A percentile compares a stretch with the other conserved stretches of the same genome.
phyloP scores from a whole-genome alignment of 106 monocot genomes.

The Acorus gramineus region DNA sequence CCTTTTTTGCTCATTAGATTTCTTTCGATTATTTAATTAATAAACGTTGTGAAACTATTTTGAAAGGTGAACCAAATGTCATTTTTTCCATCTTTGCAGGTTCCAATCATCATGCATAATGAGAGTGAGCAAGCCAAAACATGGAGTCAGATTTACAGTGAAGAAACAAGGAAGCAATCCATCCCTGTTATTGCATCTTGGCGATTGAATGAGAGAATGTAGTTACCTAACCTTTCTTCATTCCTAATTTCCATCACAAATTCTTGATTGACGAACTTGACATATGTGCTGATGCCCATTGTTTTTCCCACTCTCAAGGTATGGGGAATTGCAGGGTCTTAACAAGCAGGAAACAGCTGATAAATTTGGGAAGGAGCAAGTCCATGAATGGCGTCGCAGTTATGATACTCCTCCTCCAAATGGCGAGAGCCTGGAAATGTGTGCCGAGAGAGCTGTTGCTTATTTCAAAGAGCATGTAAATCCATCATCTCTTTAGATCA shows the following conservation, averaged over 20 bases:
- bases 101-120: slow-evolving; percentile 75
- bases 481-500: background rate
- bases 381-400: slow-evolving; percentile 94
- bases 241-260: too few relatives aligned
- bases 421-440: slow-evolving; percentile 96
- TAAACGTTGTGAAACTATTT: too few relatives aligned
- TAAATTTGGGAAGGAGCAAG: slow-evolving; percentile 75
- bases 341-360: slow-evolving; percentile 98
- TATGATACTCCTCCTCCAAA: slow-evolving; percentile 98
- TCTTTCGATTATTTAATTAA: too few relatives aligned
- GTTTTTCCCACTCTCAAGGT: slow-evolving; percentile 30
- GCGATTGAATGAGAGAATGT: slow-evolving; percentile 99
- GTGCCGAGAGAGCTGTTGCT: slow-evolving; percentile 91
- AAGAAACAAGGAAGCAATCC: slow-evolving; percentile 69
- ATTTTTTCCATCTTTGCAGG: slow-evolving; percentile 30
- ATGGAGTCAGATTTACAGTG: slow-evolving; percentile 75
- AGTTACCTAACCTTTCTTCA: background rate
- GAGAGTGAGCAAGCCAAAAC: slow-evolving; percentile 56
- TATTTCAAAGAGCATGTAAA: slow-evolving; percentile 83
- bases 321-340: slow-evolving; percentile 93
- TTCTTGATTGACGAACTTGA: too few relatives aligned
- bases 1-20: too few relatives aligned
- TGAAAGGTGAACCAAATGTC: too few relatives aligned
- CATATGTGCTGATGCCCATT: too few relatives aligned
- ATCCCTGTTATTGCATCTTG: slow-evolving; percentile 90